phyloP scores from a whole-genome alignment of 805 yeast species.

The Trichomonascus vanleenenianus region DNA sequence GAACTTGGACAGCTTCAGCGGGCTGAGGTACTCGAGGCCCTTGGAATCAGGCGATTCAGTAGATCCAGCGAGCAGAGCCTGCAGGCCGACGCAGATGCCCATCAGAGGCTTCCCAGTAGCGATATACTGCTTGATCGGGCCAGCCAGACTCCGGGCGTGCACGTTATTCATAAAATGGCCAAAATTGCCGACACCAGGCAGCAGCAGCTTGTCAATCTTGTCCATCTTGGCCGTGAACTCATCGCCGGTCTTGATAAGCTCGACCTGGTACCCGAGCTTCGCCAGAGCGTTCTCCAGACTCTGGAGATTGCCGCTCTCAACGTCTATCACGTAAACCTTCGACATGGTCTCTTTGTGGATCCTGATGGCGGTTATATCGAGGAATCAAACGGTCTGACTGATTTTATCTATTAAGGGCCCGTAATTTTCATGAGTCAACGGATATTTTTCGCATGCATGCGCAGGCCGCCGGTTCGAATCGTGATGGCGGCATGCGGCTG shows the following conservation, averaged over 20 bases:
- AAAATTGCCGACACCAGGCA: constrained; percentile 97
- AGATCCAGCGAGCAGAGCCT: constrained; percentile 68
- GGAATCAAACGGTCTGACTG: no score
- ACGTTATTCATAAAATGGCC: constrained; percentile 85
- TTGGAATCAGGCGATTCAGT: constrained; percentile 58
- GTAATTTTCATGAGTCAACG: no score
- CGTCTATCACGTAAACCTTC: constrained; percentile 72
- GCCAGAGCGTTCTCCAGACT: constrained; percentile 84
- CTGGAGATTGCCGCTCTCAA: constrained; percentile 88
- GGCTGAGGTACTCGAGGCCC: constrained; percentile 56
- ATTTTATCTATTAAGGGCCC: no score
- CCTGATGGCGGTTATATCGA: no score
- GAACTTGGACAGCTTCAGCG: constrained; percentile 48
- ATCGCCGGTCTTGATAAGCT: constrained; percentile 48
- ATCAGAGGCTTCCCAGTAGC: constrained; percentile 75
- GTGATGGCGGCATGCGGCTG: no score
- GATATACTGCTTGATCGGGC: constrained; percentile 61
- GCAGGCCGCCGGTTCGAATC: no score
- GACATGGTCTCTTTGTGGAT: neutral
- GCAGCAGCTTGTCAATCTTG: constrained; percentile 41
- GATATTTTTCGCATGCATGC: no score
- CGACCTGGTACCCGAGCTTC: constrained; percentile 60
- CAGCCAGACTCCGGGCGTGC: constrained; percentile 49
- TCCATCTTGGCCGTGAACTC: constrained; percentile 30
- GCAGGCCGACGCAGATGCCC: constrained; percentile 98